phyloP scores from a whole-genome alignment of 768 basidiomycete genomes.

The Agaricus sinodeliciosus region DNA sequence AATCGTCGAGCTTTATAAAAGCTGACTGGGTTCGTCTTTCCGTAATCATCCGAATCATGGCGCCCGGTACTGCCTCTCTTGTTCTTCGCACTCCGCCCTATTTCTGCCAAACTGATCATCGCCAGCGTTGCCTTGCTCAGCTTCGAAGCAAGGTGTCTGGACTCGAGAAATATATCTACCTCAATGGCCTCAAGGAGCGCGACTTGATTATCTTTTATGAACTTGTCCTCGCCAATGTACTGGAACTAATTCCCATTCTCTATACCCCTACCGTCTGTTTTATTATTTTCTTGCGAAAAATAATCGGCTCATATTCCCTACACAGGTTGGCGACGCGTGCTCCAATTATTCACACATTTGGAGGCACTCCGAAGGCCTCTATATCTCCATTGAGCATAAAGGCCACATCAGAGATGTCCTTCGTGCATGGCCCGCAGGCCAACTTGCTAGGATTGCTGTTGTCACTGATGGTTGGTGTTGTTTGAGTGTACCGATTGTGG shows the following conservation, averaged over 20 bases:
- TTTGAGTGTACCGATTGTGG: conserved; percentile 17
- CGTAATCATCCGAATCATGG: conserved; percentile 5
- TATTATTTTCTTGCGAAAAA: background rate
- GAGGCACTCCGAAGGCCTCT: conserved; percentile 54
- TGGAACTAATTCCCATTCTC: conserved; percentile 62
- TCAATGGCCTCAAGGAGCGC: conserved; percentile 55
- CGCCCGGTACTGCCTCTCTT: conserved; percentile 9
- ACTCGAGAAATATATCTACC: conserved; percentile 68
- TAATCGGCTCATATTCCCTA: conserved; percentile 7
- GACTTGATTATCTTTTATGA: conserved; percentile 64
- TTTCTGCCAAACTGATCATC: conserved; percentile 43
- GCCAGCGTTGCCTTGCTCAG: conserved; percentile 49
- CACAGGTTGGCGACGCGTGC: conserved; percentile 63
- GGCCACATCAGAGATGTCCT: conserved; percentile 56
- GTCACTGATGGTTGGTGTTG: conserved; percentile 60
- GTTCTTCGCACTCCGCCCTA: conserved; percentile 37
- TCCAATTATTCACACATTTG: conserved; percentile 65
- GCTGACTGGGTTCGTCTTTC: conserved; percentile 11
- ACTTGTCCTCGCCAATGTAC: conserved; percentile 53
- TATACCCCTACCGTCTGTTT: conserved; percentile 68
- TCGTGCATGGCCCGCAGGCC: conserved; percentile 38
- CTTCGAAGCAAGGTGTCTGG: conserved; percentile 47
- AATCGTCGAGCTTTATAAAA: conserved; percentile 17
- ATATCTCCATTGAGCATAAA: conserved; percentile 61
- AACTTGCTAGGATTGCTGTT: conserved; percentile 56